Evolutionary conservation across 345 rosid species (phyloP).

Genomic region (Boechera stricta): DNA sequence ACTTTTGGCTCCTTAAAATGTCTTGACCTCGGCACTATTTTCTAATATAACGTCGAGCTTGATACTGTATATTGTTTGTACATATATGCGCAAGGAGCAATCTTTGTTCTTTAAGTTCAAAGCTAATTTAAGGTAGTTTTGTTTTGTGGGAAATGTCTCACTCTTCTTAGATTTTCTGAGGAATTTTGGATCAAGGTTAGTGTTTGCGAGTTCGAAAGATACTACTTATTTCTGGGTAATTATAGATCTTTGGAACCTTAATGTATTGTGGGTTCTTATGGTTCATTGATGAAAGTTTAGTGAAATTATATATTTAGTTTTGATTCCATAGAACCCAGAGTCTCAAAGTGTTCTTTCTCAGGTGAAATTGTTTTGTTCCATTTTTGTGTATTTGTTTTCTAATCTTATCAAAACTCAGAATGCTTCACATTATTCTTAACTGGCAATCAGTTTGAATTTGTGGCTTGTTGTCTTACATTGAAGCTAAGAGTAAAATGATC

Average conservation of each 20-base stretch:
- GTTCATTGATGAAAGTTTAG: background rate
- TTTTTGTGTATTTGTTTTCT: conserved; percentile 1
- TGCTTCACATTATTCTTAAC: conserved; percentile 32
- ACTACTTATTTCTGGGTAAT: background rate
- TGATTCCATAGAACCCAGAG: background rate
- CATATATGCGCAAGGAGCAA: background rate
- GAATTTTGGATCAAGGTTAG: background rate
- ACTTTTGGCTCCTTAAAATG: background rate
- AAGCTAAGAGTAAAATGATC: conserved; percentile 58
- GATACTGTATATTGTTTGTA: background rate
- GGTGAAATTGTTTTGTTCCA: background rate
- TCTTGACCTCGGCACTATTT: background rate
- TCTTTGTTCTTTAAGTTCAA: background rate
- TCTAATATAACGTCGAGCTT: background rate
- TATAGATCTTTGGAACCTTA: too few relatives aligned
- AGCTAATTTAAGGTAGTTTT: background rate
- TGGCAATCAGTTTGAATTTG: conserved; percentile 12
- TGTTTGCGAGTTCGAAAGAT: background rate
- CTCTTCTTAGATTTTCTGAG: background rate
- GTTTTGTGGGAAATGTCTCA: too few relatives aligned
- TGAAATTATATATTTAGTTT: too few relatives aligned
- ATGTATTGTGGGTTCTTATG: background rate
- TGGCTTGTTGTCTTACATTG: conserved; percentile 47
- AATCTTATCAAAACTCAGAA: background rate
- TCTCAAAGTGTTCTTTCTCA: background rate